Conservation (phyloP, 495 filamentous ascomycete species). For the Lentithecium fluviatile region DNA sequence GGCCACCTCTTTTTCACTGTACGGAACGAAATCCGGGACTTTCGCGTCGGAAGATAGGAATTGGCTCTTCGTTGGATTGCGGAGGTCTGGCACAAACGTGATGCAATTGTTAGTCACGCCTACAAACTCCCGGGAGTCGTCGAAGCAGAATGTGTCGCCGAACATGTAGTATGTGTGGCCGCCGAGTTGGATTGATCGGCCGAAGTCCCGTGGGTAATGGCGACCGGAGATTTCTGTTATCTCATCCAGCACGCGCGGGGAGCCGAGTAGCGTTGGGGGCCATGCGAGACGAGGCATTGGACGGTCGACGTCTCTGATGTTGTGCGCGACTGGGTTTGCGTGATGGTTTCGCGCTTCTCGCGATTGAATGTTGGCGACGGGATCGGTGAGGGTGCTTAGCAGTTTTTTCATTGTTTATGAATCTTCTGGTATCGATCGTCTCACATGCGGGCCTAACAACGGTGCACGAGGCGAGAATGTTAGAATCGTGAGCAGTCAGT, state of each 20-base stretch:
- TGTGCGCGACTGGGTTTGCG: too few relatives aligned
- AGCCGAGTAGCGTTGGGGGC: background rate
- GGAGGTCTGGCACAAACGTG: conserved; percentile 3
- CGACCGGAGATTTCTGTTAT: background rate
- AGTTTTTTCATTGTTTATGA: too few relatives aligned
- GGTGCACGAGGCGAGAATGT: too few relatives aligned
- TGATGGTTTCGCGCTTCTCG: too few relatives aligned
- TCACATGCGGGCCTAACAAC: too few relatives aligned
- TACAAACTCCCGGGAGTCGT: conserved; percentile 12
- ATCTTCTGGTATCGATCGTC: too few relatives aligned
- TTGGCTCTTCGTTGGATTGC: conserved; percentile 5
- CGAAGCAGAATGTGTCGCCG: conserved; percentile 25
- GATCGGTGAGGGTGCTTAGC: too few relatives aligned
- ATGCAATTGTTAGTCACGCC: conserved; percentile 24
- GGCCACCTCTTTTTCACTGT: background rate
- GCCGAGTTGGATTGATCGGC: conserved; percentile 10
- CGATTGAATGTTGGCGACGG: too few relatives aligned
- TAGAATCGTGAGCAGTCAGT: too few relatives aligned
- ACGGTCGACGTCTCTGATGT: too few relatives aligned
- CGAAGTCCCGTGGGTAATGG: conserved; percentile 16
- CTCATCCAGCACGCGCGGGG: background rate
- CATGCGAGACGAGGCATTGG: conserved; percentile 5
- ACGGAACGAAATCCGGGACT: conserved; percentile 2
- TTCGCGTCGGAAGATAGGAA: background rate
- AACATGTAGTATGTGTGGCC: conserved; percentile 23